Base-by-base conservation (phyloP, 2,329 filamentous ascomycete species). In the Sarocladium oryzae region DNA sequence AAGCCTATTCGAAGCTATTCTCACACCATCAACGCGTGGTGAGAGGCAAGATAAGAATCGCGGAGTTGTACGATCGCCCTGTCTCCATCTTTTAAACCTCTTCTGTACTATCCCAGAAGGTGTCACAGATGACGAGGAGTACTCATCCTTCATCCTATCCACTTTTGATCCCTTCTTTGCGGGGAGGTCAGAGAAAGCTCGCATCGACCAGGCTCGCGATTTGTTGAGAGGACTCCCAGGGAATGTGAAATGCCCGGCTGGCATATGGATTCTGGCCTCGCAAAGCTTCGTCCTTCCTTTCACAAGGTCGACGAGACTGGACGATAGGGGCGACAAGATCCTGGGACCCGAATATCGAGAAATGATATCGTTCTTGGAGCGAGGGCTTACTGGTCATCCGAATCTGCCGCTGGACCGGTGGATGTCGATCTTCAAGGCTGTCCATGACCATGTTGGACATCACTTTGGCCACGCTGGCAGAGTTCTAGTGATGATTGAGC, bases 281-380 rank as follows among this genome's bases (percentile, higher is more conserved):
- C 67, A 75, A 36, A 69, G 71, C 24, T 62, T 81, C 16, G 6
- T 20, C 5, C 18, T 36, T 5, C 46, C 46, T 20, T 54, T 50
- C 20, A n/a, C 45, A 1, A 35, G 56, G 5, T 33, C 52, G 10
- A 51, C 56, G n/a, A 62, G 60, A 58, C 54, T 57, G 13, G 55
- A 53, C n/a, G 51, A 54, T 7, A 30, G 56, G 1, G 57, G 57
- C 23, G 71, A 75, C 8, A 66, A 74, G 53, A 70, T 80, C 32
- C 64, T 84, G 51, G 81, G 85, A 13, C 79, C 82, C 10, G 84
- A 89, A 52, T 90, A 88, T 56, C 82, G 86, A 8, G 81, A 86
- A 49, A 70, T 86, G 21, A 75, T 84, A 15, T 83, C 78, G 16
- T 77, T 95, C 30, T 73, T 95, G 2, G 77, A 84, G 58, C 70